Base-by-base conservation (phyloP, 805 yeast species). In the Suhomyces sp. region DNA sequence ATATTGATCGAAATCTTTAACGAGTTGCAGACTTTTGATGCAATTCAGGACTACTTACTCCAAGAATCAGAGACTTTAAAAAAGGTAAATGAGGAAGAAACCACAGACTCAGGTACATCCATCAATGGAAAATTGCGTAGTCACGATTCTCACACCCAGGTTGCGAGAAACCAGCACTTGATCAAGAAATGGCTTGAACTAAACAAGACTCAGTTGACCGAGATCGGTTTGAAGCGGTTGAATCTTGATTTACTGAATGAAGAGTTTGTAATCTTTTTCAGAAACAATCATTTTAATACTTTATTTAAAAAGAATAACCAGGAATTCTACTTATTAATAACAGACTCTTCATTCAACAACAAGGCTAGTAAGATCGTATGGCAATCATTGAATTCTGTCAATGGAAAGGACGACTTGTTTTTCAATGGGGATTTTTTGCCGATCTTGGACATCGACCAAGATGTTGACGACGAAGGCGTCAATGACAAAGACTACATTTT, bases 261-360 rank as follows among this genome's bases (percentile, higher is more conserved):
- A 41, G 78, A 84, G 6, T 76, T 85, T 50, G 81, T 85, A 1
- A 83, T 93, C 0, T 80, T 93, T 55, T 94, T 92, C 72, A 78
- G 97, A 62, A 93, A 94, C 67, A 92, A 94, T 66, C 97, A 91
- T 66, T 93, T 89, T 68, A 80, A 80, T 56, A 89, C 97, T 0
- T 64, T 92, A 9, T 79, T 75, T 58, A 85, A 84, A 61, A 65
- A 66, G 20, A 75, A 74, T 25, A 76, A 76, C 50, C 59, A 62
- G 43, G 76, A 67, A 40, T 71, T 93, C 29, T 90, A 81, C 62
- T 67, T 81, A 4, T 72, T 93, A 24, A 85, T 88, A 2, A 88
- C 94, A 1, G 97, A 94, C 63, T 71, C 77, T 13, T 90, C 94
- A 3, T 86, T 82, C 60, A 72, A 76, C 40, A 56, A 57, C 33